phyloP scores from a whole-genome alignment of 805 yeast genomes.

The Kodamaea sagamina region DNA sequence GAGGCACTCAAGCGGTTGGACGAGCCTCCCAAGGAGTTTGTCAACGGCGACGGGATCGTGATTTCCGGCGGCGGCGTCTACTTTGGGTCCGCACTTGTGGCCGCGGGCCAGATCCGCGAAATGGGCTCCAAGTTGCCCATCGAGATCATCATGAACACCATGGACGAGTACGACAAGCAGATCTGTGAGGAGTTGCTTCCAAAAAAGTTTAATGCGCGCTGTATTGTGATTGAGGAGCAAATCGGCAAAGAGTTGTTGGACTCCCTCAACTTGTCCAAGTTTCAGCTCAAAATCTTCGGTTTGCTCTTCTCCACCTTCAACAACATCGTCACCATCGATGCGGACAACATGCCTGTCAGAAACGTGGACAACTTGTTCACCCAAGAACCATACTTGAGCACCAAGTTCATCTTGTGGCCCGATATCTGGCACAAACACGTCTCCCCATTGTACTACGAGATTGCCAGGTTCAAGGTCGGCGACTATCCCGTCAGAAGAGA shows the following conservation, averaged over 20 bases:
- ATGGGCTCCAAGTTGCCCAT: slow-evolving; percentile 36
- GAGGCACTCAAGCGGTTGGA: slow-evolving; percentile 25
- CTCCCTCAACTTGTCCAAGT: slow-evolving; percentile 22
- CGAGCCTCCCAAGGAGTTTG: slow-evolving; percentile 27
- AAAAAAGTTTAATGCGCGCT: slow-evolving; percentile 25
- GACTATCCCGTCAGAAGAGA: slow-evolving; percentile 28
- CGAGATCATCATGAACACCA: slow-evolving; percentile 32
- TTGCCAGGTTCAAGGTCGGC: slow-evolving; percentile 32
- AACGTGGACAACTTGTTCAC: slow-evolving; percentile 31
- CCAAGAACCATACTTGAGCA: slow-evolving; percentile 25
- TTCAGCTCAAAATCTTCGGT: slow-evolving; percentile 34
- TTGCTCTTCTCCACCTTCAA: slow-evolving; percentile 37
- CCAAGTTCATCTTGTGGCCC: slow-evolving; percentile 38
- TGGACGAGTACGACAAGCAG: slow-evolving; percentile 25
- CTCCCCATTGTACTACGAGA: slow-evolving; percentile 35
- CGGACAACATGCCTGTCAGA: slow-evolving; percentile 35
- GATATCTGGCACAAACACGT: slow-evolving; percentile 37
- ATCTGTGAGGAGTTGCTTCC: slow-evolving; percentile 31
- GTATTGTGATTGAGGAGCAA: slow-evolving; percentile 29
- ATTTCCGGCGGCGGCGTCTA: slow-evolving; percentile 32
- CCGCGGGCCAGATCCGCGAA: slow-evolving; percentile 33
- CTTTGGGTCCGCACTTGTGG: slow-evolving; percentile 32
- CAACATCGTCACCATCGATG: slow-evolving; percentile 34
- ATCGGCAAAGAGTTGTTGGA: slow-evolving; percentile 24
- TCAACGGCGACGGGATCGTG: slow-evolving; percentile 37